Conservation (phyloP, 2,329 filamentous ascomycete species). For the Colletotrichum sp. region DNA sequence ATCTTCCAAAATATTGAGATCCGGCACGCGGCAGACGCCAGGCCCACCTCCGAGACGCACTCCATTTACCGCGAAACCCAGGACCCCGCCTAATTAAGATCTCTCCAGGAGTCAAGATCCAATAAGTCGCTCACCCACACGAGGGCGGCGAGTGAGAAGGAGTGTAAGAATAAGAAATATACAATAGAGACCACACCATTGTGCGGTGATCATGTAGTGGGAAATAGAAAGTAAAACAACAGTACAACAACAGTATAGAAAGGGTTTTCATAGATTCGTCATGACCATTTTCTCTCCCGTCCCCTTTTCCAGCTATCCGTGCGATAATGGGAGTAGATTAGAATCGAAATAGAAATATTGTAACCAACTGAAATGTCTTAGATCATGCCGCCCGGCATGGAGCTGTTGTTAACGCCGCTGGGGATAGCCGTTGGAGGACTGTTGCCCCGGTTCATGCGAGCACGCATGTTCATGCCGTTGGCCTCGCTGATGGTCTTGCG, state of each 20-base stretch:
- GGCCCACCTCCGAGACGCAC: conserved; percentile 4
- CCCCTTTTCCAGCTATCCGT: neutral
- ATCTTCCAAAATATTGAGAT: neutral
- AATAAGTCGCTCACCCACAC: neutral
- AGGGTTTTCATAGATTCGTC: conserved; percentile 19
- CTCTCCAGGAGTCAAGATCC: conserved; percentile 15
- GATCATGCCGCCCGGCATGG: conserved; percentile 51
- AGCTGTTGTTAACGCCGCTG: conserved; percentile 30
- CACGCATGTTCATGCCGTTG: conserved; percentile 33
- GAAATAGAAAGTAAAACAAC: neutral
- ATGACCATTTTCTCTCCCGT: conserved; percentile 6
- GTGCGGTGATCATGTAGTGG: neutral
- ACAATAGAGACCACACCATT: neutral
- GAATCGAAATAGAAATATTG: neutral
- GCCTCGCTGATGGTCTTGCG: conserved; percentile 50
- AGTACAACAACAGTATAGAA: neutral
- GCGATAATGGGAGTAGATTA: neutral
- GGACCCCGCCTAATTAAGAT: conserved; percentile 9
- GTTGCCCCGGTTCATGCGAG: conserved; percentile 29
- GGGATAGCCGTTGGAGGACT: conserved; percentile 28
- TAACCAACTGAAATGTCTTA: conserved; percentile 27
- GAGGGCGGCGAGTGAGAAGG: neutral
- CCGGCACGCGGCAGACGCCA: conserved; percentile 17
- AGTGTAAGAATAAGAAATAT: conserved; percentile 6
- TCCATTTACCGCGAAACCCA: neutral